Conservation (phyloP, 345 rosid genomes). For the Linum trigynum region DNA sequence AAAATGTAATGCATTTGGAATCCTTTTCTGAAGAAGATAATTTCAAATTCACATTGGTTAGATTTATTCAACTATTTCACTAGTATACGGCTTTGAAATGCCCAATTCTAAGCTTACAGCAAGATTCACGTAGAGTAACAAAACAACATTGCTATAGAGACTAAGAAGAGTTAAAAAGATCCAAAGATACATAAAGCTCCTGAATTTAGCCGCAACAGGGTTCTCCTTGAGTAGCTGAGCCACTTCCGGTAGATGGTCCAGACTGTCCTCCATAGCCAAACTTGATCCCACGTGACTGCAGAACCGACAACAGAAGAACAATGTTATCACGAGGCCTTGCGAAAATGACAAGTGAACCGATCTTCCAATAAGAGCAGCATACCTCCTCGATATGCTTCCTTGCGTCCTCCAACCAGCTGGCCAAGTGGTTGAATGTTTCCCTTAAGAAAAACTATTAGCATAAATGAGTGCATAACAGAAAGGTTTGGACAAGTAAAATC, state of each 20-base stretch:
- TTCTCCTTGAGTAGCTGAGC: not conserved
- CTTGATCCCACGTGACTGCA: conserved; percentile 90
- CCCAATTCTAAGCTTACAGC: not conserved
- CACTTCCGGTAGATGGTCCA: not conserved
- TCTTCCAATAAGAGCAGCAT: not conserved
- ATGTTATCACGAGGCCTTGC: too few relatives aligned
- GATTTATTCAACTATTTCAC: not conserved
- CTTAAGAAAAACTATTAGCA: conserved; percentile 37
- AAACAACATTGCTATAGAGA: not conserved
- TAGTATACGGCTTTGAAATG: not conserved
- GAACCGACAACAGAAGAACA: not conserved
- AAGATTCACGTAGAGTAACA: not conserved
- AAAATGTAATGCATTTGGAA: too few relatives aligned
- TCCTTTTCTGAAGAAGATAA: too few relatives aligned
- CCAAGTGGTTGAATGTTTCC: conserved; percentile 94
- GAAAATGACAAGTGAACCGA: not conserved
- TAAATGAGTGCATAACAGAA: too few relatives aligned
- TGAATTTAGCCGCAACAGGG: not conserved
- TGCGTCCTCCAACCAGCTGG: conserved; percentile 98
- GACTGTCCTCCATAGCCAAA: conserved; percentile 46
- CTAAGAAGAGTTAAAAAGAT: not conserved
- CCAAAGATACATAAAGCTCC: not conserved
- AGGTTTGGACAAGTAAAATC: not conserved
- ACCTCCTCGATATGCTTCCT: conserved; percentile 95
- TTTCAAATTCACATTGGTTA: not conserved